A percentile compares a stretch with the other conserved stretches of the same genome.
These are phyloP conservation scores for Entrophospora sp. DNA, from an alignment of 192 early-diverging fungal species.

Conservation along the genomic window DNA sequence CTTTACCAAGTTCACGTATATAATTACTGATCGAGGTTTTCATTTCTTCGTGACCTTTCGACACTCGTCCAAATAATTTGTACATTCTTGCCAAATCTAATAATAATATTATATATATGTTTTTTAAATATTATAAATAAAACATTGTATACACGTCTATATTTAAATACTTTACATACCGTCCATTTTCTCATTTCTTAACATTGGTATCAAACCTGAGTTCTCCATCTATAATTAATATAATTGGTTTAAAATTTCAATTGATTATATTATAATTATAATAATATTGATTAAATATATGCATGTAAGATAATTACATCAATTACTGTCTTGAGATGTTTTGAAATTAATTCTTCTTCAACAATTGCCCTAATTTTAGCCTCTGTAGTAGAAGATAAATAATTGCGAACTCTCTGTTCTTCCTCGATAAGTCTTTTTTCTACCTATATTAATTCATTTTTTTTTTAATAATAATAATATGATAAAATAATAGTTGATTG, in stretches of 20 bases:
- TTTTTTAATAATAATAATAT: not conserved
- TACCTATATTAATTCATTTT: slow-evolving; percentile 29
- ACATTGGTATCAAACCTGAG: slow-evolving; percentile 64
- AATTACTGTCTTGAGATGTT: slow-evolving; percentile 63
- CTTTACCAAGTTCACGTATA: slow-evolving; percentile 52
- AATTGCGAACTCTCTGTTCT: slow-evolving; percentile 57
- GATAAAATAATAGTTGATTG: not conserved
- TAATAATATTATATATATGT: not conserved
- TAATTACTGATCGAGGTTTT: slow-evolving; percentile 45
- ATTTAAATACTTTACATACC: slow-evolving; percentile 24
- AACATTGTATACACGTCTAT: not conserved
- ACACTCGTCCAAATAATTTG: slow-evolving; percentile 64
- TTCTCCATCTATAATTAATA: slow-evolving; percentile 49
- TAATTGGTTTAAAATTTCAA: no score
- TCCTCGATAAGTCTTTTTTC: slow-evolving; percentile 74
- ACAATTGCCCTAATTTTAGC: slow-evolving; percentile 61
- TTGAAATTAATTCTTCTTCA: slow-evolving; percentile 67
- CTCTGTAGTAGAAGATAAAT: slow-evolving; percentile 59
- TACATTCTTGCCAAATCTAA: slow-evolving; percentile 76
- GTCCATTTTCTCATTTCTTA: slow-evolving; percentile 52
- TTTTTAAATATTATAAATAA: not conserved
- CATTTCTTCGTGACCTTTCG: slow-evolving; percentile 54
- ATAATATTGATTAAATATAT: not conserved
- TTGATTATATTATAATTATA: not conserved
- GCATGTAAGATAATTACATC: slow-evolving; percentile 27